Percentiles rank a stretch among this genome's conserved stretches.
These are phyloP conservation scores for Amauroascus niger DNA, from an alignment of 2,329 filamentous ascomycete genomes.

Conservation along the genomic window DNA sequence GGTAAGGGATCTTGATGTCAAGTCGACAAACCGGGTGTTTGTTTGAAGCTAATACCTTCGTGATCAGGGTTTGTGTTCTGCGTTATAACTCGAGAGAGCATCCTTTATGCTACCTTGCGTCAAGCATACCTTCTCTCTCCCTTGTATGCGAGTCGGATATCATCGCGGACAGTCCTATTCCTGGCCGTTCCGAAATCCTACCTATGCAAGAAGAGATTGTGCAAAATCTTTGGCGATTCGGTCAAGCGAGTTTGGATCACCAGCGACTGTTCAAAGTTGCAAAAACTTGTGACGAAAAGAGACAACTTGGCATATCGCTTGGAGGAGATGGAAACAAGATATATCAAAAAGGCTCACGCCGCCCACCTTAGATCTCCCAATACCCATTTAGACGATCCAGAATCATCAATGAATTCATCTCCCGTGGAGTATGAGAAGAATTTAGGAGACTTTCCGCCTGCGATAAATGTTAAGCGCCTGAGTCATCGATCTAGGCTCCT, in stretches of 20 bases:
- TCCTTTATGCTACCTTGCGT: conserved; percentile 83
- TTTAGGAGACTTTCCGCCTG: conserved; percentile 25
- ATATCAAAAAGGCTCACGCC: conserved; percentile 69
- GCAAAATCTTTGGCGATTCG: conserved; percentile 67
- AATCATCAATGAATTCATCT: conserved; percentile 25
- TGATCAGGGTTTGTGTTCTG: conserved; percentile 62
- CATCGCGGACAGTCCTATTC: conserved; percentile 79
- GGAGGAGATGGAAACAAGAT: conserved; percentile 75
- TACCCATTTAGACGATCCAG: conserved; percentile 20
- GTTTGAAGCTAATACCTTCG: background rate
- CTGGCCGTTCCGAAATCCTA: conserved; percentile 72
- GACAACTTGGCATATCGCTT: conserved; percentile 68
- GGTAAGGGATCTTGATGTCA: conserved; percentile 31
- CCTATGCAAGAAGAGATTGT: conserved; percentile 62
- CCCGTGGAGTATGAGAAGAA: conserved; percentile 14
- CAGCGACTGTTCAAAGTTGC: conserved; percentile 63
- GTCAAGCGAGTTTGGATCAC: conserved; percentile 80
- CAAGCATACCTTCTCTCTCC: conserved; percentile 86
- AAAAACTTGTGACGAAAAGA: conserved; percentile 67
- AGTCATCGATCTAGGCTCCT: conserved; percentile 59
- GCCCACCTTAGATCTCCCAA: conserved; percentile 53
- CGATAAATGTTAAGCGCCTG: conserved; percentile 50
- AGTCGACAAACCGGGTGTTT: background rate
- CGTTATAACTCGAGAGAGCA: conserved; percentile 72
- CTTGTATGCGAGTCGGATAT: conserved; percentile 71